Evolutionary conservation across 2,329 filamentous ascomycete genomes (phyloP), one percentile per base, ranked within the genome.

Genomic region (Trichoderma lentiforme): DNA sequence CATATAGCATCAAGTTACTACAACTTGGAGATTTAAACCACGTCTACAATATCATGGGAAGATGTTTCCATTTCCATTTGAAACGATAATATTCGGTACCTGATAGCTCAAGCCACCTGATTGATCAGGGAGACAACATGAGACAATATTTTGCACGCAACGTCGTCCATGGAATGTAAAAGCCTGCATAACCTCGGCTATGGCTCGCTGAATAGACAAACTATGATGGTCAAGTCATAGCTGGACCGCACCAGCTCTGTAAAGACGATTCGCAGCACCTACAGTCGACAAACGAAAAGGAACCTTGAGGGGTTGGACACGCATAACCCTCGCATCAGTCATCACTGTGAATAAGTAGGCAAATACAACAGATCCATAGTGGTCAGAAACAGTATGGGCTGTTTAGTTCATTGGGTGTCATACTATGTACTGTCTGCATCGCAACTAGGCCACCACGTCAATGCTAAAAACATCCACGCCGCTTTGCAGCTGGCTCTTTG

Each of bases 401-500:
- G 12, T 58, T 14, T 11, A 21, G 26, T 24, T 21, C 15, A 21
- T 30, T 30, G n/a, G n/a, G 34, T 8, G 12, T 14, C 9, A 34
- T 34, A 34, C 57, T 34, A 32, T 21, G 30, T 21, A 21, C n/a
- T 12, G 3, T 12, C 30, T 60, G 3, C n/a, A 30, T 63, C 36
- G 12, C 14, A 4, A 32, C 11, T 69, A 61, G 7, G 14, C 14
- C n/a, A 58, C 15, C 11, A 70, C 57, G 28, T 70, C 67, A 53
- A 70, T 70, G 67, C 67, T 70, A 34, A 70, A 72, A 24, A 72
- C 81, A 73, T 89, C 86, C 57, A 86, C 75, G 0, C 92, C 92
- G 65, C 85, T 86, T 79, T 91, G 82, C 62, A 98, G 83, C 79
- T 97, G 88, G 74, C 84, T 89, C 89, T 97, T 98, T 69, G 84